Evolutionary conservation across 805 yeast genomes (phyloP), one percentile per base, ranked within the genome.

Genomic region (Teunomyces kruisii): DNA sequence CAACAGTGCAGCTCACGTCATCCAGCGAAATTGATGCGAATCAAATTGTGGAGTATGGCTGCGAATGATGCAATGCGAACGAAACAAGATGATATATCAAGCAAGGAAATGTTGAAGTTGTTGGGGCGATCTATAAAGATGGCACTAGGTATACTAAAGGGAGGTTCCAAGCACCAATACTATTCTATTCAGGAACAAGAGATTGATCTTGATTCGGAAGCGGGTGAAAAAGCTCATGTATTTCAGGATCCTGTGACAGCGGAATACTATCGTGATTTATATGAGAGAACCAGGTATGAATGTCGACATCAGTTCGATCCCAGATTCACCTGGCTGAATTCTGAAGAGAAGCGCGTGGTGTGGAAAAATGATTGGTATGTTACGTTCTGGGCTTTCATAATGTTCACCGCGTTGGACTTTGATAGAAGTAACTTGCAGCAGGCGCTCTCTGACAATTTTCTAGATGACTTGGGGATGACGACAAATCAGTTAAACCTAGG

Each of bases 231-330:
- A 12, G 12, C 7, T 3, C 45, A 49, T 33, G 42, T 49, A 16
- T 50, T 50, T 26, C 48, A 40, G 14, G 79, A 81, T 50, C 80
- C 80, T 1, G 62, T 53, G 3, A 68, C 74, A 1, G 81, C 78
- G 2, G 70, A 70, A 31, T 61, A 72, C 55, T 81, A 77, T 56
- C 50, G 63, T 4, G 53, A 62, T 0, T 35, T 79, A 6, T 81
- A 81, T 53, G 80, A 79, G 35, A 50, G 59, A 3, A 58, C 78
- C 1, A 38, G 73, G 9, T 83, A 83, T 53, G 88, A 83, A 55
- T 76, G 84, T 49, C 67, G 78, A 14, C 64, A 68, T 29, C 68
- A 68, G 13, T 78, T 83, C 54, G 88, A 84, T 56, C 84, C 87
- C 0, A 67, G 68, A 0, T 72, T 81, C 30, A 67, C 69, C 9